phyloP scores from a whole-genome alignment of 208 protist species.

The Leishmania lainsoni region DNA sequence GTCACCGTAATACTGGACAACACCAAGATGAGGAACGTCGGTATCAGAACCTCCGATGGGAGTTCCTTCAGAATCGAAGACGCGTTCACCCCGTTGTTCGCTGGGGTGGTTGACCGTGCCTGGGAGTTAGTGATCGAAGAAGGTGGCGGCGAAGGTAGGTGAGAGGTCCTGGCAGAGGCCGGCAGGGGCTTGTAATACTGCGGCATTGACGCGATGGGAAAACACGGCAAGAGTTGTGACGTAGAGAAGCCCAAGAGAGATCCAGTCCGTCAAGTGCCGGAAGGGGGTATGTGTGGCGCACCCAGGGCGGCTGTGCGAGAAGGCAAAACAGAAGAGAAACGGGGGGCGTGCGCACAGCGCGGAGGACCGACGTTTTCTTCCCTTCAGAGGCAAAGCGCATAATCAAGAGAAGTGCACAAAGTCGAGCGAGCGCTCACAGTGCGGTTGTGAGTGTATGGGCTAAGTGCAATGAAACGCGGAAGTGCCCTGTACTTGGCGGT shows the following conservation, averaged over 20 bases:
- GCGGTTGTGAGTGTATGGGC: background rate
- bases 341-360: background rate
- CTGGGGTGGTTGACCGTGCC: background rate
- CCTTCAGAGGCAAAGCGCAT: background rate
- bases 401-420: background rate
- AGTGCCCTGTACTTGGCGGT: background rate
- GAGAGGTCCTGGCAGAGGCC: background rate
- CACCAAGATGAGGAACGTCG: conserved; percentile 39
- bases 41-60: conserved; percentile 39
- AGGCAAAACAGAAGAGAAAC: background rate
- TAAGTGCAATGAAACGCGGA: background rate
- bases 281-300: background rate
- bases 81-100: background rate
- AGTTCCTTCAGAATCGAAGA: conserved; percentile 21
- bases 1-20: conserved; percentile 40
- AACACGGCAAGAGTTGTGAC: background rate
- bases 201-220: background rate
- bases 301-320: background rate
- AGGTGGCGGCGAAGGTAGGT: background rate
- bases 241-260: background rate
- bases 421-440: background rate
- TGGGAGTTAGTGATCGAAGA: background rate
- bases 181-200: background rate
- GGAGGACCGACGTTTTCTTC: background rate
- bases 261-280: background rate